phyloP scores from a whole-genome alignment of 352 stramenopile genomes.

The Phytophthora aleatoria region DNA sequence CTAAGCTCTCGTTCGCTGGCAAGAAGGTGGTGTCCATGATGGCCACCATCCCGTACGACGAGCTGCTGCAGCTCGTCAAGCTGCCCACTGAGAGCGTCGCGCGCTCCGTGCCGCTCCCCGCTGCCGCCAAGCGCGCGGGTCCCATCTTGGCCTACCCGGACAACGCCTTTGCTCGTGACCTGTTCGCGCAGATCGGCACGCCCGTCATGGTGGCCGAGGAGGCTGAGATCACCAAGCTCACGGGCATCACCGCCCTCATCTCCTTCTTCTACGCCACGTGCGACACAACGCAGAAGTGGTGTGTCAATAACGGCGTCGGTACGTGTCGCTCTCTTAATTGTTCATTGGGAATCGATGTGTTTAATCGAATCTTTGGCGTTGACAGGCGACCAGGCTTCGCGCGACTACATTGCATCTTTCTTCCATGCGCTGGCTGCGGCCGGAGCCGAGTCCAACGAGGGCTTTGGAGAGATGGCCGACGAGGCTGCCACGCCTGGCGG shows the following conservation, averaged over 20 bases:
- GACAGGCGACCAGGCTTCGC: constrained; percentile 65
- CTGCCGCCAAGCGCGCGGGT: constrained; percentile 71
- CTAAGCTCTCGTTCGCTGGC: constrained; percentile 66
- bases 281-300: constrained; percentile 84
- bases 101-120: constrained; percentile 77
- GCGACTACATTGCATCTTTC: constrained; percentile 84
- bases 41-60: constrained; percentile 88
- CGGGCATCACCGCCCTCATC: constrained; percentile 85
- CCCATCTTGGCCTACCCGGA: constrained; percentile 83
- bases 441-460: constrained; percentile 69
- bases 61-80: constrained; percentile 73
- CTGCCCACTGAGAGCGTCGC: constrained; percentile 77
- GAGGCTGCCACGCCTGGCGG: constrained; percentile 81
- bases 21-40: constrained; percentile 89
- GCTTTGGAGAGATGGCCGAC: constrained; percentile 85
- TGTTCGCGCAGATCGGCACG: constrained; percentile 81
- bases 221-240: constrained; percentile 84
- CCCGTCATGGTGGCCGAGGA: constrained; percentile 83
- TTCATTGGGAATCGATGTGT: not conserved
- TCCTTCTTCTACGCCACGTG: constrained; percentile 89
- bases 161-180: constrained; percentile 65
- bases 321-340: constrained; percentile 23
- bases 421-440: constrained; percentile 82
- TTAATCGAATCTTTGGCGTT: not conserved
- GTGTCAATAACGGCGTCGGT: constrained; percentile 86